Conservation (phyloP, 2,329 filamentous ascomycete species). For the Emmonsiellopsis sp. region DNA sequence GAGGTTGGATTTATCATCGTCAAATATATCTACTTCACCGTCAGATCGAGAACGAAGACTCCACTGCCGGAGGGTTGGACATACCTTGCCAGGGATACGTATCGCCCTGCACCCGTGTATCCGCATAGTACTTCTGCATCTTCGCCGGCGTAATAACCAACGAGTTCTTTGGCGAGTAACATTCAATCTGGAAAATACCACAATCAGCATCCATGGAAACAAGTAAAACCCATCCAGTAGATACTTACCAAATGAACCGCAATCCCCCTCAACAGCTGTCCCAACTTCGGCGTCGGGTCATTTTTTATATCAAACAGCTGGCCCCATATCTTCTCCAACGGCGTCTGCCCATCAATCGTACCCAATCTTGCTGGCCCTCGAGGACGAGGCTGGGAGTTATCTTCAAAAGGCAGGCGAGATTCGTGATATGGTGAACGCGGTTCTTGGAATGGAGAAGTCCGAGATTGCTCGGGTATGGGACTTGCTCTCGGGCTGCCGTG, state of each 20-base stretch:
- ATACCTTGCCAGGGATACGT: slow-evolving; percentile 59
- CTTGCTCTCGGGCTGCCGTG: slow-evolving; percentile 17
- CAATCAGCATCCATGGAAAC: slow-evolving; percentile 9
- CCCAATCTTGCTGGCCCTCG: slow-evolving; percentile 29
- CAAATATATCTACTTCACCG: slow-evolving; percentile 42
- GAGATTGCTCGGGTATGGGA: slow-evolving; percentile 17
- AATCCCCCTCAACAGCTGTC: slow-evolving; percentile 63
- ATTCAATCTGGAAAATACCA: slow-evolving; percentile 49
- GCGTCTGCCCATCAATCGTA: slow-evolving; percentile 43
- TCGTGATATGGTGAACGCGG: too few species aligned
- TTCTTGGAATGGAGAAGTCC: slow-evolving; percentile 23
- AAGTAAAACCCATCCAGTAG: background rate
- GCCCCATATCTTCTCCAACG: slow-evolving; percentile 67
- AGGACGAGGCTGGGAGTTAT: slow-evolving; percentile 18
- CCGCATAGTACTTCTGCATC: slow-evolving; percentile 63
- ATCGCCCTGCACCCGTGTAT: slow-evolving; percentile 56
- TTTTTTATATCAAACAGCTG: slow-evolving; percentile 61
- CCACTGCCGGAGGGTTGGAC: slow-evolving; percentile 13
- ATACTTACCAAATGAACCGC: slow-evolving; percentile 60
- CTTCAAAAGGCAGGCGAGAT: too few species aligned
- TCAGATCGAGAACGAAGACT: background rate
- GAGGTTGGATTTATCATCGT: slow-evolving; percentile 44
- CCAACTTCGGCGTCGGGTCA: slow-evolving; percentile 57
- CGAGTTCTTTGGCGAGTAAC: slow-evolving; percentile 57
- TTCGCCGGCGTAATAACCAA: slow-evolving; percentile 69